phyloP scores from a whole-genome alignment of 2,329 filamentous ascomycete species.

The Pestalotiopsis sp. region DNA sequence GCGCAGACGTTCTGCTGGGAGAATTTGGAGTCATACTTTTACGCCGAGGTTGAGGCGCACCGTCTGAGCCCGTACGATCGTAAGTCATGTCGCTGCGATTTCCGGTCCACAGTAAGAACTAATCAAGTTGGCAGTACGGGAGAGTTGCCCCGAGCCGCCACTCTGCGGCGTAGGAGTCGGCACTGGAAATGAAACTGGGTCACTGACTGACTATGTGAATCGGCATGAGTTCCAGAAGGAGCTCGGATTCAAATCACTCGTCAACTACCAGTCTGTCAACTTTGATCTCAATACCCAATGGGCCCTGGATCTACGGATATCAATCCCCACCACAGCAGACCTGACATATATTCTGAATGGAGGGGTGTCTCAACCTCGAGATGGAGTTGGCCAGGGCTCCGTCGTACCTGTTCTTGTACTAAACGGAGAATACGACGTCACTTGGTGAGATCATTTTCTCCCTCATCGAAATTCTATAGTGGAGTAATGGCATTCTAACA shows the following conservation, averaged over 20 bases:
- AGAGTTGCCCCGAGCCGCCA: not conserved
- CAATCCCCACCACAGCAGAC: not conserved
- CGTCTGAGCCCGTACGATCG: not conserved
- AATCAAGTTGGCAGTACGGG: not conserved
- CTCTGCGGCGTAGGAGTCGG: not conserved
- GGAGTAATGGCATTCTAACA: not conserved
- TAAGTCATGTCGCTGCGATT: not conserved
- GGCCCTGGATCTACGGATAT: not conserved
- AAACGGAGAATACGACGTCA: not conserved
- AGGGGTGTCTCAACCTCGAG: not conserved
- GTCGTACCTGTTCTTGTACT: not conserved
- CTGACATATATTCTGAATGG: not conserved
- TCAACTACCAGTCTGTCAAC: not conserved
- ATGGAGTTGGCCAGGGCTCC: not conserved
- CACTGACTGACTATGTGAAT: not conserved
- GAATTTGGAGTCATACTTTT: not conserved
- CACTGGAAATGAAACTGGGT: not conserved
- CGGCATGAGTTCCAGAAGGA: not conserved
- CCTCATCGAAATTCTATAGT: no score
- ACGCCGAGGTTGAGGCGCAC: not conserved
- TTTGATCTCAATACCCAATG: not conserved
- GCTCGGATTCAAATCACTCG: not conserved
- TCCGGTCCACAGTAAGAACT: no score
- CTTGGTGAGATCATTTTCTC: not conserved
- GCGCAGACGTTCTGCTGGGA: not conserved